Evolutionary conservation across 2,329 filamentous ascomycete genomes (phyloP), one percentile per base, ranked within the genome.

Genomic region (Triangularia setosa): DNA sequence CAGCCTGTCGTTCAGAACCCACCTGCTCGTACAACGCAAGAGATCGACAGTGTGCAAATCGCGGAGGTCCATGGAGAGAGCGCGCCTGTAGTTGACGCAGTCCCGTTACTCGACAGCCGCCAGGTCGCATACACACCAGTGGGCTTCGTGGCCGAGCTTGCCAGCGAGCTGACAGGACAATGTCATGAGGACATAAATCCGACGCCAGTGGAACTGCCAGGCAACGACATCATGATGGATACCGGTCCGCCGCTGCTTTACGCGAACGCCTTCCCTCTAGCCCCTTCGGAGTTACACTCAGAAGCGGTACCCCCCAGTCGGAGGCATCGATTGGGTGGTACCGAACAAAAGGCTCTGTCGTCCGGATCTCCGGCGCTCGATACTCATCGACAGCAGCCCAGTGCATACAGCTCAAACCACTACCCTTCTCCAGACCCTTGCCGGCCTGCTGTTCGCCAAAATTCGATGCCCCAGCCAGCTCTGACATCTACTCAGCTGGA

Each of bases 121-220:
- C 72, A 76, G 64, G 67, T 75, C 23, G 69, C 74, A 14, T 70
- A 73, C 14, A 73, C 80, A 35, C 80, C 81, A 0, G 75, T 83
- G 1, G 81, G 81, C 0, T 48, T 78, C 16, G 72, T 84, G 23
- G 78, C 81, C 2, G 82, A 84, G 71, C 79, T 84, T 74, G 71
- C 79, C 4, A 82, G 79, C 9, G 77, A 79, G 18, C 70, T 76
- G 23, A 82, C 81, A 0, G 76, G 74, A 0, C 67, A 67, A 7
- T 78, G 81, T 6, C 71, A 72, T 0, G 75, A 79, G 5, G 81
- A 84, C 66, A 73, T 71, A 12, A 73, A 82, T 48, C 81, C 81
- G 35, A 64, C 68, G 8, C 69, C 73, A 11, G 75, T 77, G 24
- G 79, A 84, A 72, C 65, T 82, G 25, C 75, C 79, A 2, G 72